Evolutionary conservation across 805 yeast species (phyloP), one percentile per base, ranked within the genome.

Genomic region (Wickerhamomyces mucosus): DNA sequence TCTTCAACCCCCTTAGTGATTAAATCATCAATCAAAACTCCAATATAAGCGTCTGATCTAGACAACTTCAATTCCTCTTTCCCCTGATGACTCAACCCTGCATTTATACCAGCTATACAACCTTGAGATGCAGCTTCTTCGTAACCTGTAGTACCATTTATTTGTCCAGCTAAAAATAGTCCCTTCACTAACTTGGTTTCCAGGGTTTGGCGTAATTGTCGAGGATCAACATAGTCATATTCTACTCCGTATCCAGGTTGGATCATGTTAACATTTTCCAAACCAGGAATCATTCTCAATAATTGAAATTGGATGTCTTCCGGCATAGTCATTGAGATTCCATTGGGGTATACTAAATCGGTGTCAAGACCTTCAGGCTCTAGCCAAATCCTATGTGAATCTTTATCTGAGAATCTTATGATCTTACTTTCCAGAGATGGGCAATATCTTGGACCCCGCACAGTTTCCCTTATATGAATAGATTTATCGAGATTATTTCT

Each of bases 161-260:
- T 92, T 55, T 92, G 99, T 2, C 99, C 99, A 0, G 98, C 99
- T 27, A 92, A 61, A 52, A 59, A 92, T 22, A 92, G 56, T 0
- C 96, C 96, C 9, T 66, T 58, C 3, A 92, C 74, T 4, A 69
- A 55, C 46, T 84, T 86, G 0, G 97, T 84, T 49, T 89, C 95
- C 28, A 92, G 56, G 0, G 94, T 81, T 27, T 65, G 68, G 33
- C 67, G 66, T 34, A 92, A 63, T 48, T 88, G 95, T 41, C 95
- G 67, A 3, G 99, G 98, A 49, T 92, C 96, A 18, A 92, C 78
- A 52, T 84, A 92, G 50, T 92, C 98, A 51, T 92, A 92, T 55
- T 92, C 98, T 3, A 92, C 98, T n/a, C 99, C 99, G 51, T 92
- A 92, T 0, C 96, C 99, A 0, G 96, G 96, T 50, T 88, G 96